Base-by-base conservation (phyloP, 2,329 filamentous ascomycete genomes). In the Coniosporium tulheliwenetii region DNA sequence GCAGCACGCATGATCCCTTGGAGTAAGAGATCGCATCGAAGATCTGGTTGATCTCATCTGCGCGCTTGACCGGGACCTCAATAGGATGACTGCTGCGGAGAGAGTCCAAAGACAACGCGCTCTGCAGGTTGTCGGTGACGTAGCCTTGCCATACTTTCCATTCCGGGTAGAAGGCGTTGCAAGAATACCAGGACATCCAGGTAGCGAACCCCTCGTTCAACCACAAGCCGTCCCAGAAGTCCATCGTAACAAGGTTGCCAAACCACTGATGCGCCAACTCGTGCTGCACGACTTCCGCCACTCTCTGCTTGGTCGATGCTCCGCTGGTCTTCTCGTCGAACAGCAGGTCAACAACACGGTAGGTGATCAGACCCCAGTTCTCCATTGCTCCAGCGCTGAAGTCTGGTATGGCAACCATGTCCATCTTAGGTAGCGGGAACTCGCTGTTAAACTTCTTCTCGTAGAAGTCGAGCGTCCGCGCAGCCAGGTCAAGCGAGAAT, bases 71-170 rank as follows among this genome's bases (percentile, higher is more conserved):
- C 1, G 89, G 89, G 1, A 95, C 87, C 61, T 96, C 89, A 44
- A 96, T 93, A 5, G 89, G 89, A 60, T 96, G 89, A 54, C 85
- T 93, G 73, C 86, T 95, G 51, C 89, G 78, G 40, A 96, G 67
- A 3, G 87, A 93, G 60, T 96, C 89, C 5, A 96, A 73, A 15
- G 80, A 79, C 32, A 96, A 70, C 2, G 89, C 89, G 47, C 83
- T 80, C 58, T 93, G 85, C 43, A 96, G 72, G 53, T 85, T 93
- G 55, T 95, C 87, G 30, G 84, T 87, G 42, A 96, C 87, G 58
- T 94, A 96, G 26, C 79, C 81, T 62, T 96, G 77, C 89, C 89
- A 96, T 10, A 96, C 85, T 63, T 93, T 93, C 89, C 89, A 96
- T 61, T 96, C 89, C 8, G 89, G 89, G 63, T 87, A 96, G 69